phyloP scores from a whole-genome alignment of 352 stramenopile species.

The Phytophthora pinifolia region DNA sequence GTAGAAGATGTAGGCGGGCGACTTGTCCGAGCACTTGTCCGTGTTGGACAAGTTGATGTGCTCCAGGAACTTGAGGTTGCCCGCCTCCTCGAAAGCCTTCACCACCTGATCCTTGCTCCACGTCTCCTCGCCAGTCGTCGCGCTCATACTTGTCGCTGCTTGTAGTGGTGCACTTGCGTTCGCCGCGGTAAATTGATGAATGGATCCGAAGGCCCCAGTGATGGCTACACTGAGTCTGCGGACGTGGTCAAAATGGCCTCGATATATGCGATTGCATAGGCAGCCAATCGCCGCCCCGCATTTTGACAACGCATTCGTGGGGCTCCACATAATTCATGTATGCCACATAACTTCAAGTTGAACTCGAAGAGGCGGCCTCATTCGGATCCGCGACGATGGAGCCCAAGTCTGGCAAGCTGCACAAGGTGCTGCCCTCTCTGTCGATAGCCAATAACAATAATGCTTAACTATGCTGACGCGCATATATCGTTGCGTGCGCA shows the following conservation, averaged over 20 bases:
- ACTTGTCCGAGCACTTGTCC: slow-evolving; percentile 48
- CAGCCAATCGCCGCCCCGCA: slow-evolving; percentile 14
- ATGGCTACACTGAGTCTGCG: slow-evolving; percentile 21
- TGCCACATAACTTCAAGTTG: slow-evolving; percentile 6
- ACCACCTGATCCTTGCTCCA: slow-evolving; percentile 54
- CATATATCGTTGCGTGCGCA: slow-evolving; percentile 10
- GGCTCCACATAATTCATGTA: neutral
- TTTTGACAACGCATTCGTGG: slow-evolving; percentile 22
- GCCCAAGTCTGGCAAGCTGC: slow-evolving; percentile 67
- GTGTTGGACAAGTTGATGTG: slow-evolving; percentile 72
- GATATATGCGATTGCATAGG: neutral
- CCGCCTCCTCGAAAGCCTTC: slow-evolving; percentile 47
- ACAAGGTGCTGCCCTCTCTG: slow-evolving; percentile 38
- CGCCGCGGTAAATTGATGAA: slow-evolving; percentile 14
- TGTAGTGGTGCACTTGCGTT: slow-evolving; percentile 1
- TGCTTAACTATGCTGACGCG: neutral
- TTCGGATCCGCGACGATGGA: slow-evolving; percentile 35
- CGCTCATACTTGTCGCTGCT: slow-evolving; percentile 23
- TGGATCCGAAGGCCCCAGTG: slow-evolving; percentile 13
- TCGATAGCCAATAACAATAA: neutral
- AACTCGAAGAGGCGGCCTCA: slow-evolving; percentile 15
- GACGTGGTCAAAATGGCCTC: too few species aligned
- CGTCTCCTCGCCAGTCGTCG: slow-evolving; percentile 21
- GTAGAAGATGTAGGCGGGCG: slow-evolving; percentile 59
- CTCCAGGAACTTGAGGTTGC: slow-evolving; percentile 73